Evolutionary conservation across 345 rosid species (phyloP), one percentile per base, ranked within the genome.

Genomic region (Cardamine occulta): DNA sequence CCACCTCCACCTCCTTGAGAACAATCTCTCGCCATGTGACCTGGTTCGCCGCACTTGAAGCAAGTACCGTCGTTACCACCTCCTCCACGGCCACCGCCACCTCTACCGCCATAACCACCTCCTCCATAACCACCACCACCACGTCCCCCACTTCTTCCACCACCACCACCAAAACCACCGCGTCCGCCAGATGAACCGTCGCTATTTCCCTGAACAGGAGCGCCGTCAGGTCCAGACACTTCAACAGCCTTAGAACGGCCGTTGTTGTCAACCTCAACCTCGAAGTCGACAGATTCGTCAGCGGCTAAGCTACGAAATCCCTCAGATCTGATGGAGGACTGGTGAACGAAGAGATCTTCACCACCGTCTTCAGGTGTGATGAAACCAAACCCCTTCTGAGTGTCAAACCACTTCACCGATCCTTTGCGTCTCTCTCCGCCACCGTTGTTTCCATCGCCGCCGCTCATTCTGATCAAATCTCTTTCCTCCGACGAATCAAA

Each of bases 301-400:
- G 86, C 84, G 1, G 80, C 87, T 2, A 89, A 86, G 85, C 92
- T 88, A 4, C 92, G 86, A 79, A 85, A 89, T 0, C 90, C 98
- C 29, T 90, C 97, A 63, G 97, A 62, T 12, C 79, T 82, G 88
- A 95, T 95, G 19, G 89, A 84, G 13, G 93, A 81, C 73, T 95
- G 97, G 55, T 95, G 97, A 63, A 92, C 98, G 54, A 95, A 95
- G 52, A 92, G 84, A 67, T 92, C 99, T 2, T 88, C 97, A 34
- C 90, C 86, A 15, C 93, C 96, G 31, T 89, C 91, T 1, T 87
- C 93, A 0, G 99, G 98, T 68, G 91, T 89, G 66, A 92, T 95
- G 87, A 95, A 95, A 0, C 99, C 97, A 63, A 83, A 95, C 0
- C 99, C 97, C 82, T 92, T 95, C 57, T 80, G 82, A 67, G 86